Evolutionary conservation across 108 stramenopile genomes (phyloP).

Genomic region (Hondaea fermentalgiana): DNA sequence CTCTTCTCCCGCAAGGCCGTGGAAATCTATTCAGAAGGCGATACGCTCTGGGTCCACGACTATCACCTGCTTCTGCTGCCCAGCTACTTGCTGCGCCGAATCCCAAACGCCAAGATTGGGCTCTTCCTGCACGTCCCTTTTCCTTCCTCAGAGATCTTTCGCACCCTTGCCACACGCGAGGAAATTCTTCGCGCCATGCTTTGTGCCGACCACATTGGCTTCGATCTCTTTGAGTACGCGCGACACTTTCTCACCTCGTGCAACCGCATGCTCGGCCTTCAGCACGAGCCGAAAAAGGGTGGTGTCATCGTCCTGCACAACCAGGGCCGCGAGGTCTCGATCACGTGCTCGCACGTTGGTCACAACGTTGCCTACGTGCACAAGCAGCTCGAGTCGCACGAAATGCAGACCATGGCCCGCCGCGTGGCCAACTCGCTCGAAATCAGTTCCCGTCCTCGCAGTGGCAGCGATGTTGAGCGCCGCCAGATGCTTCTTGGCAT

Average conservation of each 20-base stretch:
- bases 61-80: constrained; percentile 59
- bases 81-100: constrained; percentile 34
- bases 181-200: constrained; percentile 63
- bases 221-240: constrained; percentile 63
- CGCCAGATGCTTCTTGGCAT: constrained; percentile 69
- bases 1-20: constrained; percentile 50
- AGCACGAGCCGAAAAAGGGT: constrained; percentile 68
- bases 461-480: neutral
- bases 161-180: constrained; percentile 49
- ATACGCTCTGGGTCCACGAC: constrained; percentile 61
- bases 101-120: constrained; percentile 42
- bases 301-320: constrained; percentile 69
- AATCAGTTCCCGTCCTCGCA: neutral
- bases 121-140: constrained; percentile 64
- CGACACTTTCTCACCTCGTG: constrained; percentile 61
- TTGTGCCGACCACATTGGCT: constrained; percentile 57
- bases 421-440: constrained; percentile 41
- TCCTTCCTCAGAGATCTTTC: constrained; percentile 58
- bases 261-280: constrained; percentile 57
- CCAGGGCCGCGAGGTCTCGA: constrained; percentile 80
- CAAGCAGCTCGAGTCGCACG: constrained; percentile 40
- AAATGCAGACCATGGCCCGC: constrained; percentile 62
- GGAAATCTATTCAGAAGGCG: constrained; percentile 57
- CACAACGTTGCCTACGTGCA: constrained; percentile 75
- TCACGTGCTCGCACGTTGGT: constrained; percentile 91